Conservation (phyloP, 495 filamentous ascomycete genomes). For the Halenospora varia region DNA sequence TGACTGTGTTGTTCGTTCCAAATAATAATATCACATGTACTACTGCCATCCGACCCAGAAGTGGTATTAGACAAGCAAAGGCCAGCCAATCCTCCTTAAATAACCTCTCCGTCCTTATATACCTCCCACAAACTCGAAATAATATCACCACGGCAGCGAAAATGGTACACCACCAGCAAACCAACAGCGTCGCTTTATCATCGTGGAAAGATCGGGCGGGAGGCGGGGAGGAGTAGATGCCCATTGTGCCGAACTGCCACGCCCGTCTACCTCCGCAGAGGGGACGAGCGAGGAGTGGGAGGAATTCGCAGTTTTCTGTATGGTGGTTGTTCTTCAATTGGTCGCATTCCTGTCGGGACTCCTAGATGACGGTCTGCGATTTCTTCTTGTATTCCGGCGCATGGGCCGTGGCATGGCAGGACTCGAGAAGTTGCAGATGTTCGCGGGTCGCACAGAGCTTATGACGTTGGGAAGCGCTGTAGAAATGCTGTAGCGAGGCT, state of each 20-base stretch:
- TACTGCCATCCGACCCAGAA: slow-evolving; percentile 77
- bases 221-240: slow-evolving; percentile 57
- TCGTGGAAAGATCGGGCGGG: slow-evolving; percentile 47
- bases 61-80: slow-evolving; percentile 71
- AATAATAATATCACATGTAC: slow-evolving; percentile 79
- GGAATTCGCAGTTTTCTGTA: slow-evolving; percentile 11
- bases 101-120: slow-evolving; percentile 72
- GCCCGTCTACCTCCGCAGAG: slow-evolving; percentile 59
- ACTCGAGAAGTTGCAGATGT: slow-evolving; percentile 3
- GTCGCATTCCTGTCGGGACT: slow-evolving; percentile 10
- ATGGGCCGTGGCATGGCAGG: slow-evolving; percentile 16
- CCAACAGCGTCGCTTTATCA: slow-evolving; percentile 76
- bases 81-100: slow-evolving; percentile 88
- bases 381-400: slow-evolving; percentile 4
- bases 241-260: slow-evolving; percentile 36
- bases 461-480: slow-evolving; percentile 8
- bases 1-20: slow-evolving; percentile 80
- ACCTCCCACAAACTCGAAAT: slow-evolving; percentile 71
- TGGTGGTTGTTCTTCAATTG: slow-evolving; percentile 1
- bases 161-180: slow-evolving; percentile 90
- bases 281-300: slow-evolving; percentile 46
- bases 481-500: slow-evolving; percentile 2
- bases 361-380: background rate
- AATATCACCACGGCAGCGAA: slow-evolving; percentile 81
- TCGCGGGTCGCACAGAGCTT: slow-evolving; percentile 20